These are phyloP conservation scores for Phascolomyces articulosus DNA, from an alignment of 371 early-diverging fungal species.

Conservation along the genomic window DNA sequence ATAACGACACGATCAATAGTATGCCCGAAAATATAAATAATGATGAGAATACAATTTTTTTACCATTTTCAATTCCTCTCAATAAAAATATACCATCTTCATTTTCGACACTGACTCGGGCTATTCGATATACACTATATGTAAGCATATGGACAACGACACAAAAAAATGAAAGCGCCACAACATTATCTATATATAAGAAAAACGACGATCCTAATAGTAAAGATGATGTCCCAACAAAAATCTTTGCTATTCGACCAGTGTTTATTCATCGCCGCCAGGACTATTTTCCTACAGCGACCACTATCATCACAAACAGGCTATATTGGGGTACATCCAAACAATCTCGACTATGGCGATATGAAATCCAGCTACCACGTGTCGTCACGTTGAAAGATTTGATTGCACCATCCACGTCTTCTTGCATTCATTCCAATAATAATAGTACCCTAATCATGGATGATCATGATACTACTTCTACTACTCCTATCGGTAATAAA, in stretches of 20 bases:
- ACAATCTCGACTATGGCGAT: neutral
- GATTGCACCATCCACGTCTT: too few relatives aligned
- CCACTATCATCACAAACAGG: too few relatives aligned
- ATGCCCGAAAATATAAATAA: too few relatives aligned
- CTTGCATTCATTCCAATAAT: too few relatives aligned
- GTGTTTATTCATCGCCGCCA: neutral
- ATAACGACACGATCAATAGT: neutral
- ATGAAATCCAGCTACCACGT: neutral
- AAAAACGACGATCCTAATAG: too few relatives aligned
- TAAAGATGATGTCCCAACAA: neutral
- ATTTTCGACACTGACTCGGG: neutral
- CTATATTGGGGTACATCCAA: conserved; percentile 8
- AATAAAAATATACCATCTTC: neutral
- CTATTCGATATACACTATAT: neutral
- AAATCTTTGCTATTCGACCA: neutral
- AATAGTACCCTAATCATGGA: too few relatives aligned
- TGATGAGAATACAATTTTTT: neutral
- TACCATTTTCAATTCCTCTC: neutral
- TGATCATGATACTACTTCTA: neutral
- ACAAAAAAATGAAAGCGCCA: too few relatives aligned
- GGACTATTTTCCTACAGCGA: neutral
- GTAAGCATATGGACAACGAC: neutral
- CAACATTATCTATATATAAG: too few relatives aligned
- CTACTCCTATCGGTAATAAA: neutral
- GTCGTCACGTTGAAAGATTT: neutral